Conservation (phyloP, 768 basidiomycete genomes). For the Hydnomerulius pinastri region DNA sequence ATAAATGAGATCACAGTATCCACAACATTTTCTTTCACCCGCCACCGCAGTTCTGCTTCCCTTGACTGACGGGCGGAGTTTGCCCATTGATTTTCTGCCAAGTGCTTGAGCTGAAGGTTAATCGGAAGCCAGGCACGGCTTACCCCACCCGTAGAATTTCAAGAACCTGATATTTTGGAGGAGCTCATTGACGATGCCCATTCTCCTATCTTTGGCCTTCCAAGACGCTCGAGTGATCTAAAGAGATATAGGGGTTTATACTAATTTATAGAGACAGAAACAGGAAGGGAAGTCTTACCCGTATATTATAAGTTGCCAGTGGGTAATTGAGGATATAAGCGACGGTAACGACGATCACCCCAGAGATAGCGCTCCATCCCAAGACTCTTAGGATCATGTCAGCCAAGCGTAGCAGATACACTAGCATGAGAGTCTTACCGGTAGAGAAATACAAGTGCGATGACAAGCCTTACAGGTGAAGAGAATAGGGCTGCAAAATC, state of each 20-base stretch:
- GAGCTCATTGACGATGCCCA: conserved; percentile 74
- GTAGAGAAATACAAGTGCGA: conserved; percentile 73
- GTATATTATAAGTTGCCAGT: conserved; percentile 64
- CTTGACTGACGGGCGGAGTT: conserved; percentile 51
- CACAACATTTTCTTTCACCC: conserved; percentile 62
- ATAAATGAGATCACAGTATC: conserved; percentile 68
- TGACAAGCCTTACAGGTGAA: conserved; percentile 62
- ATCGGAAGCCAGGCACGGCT: conserved; percentile 10
- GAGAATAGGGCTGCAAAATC: conserved; percentile 65
- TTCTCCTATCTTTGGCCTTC: conserved; percentile 67
- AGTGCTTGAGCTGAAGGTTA: background rate
- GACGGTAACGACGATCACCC: conserved; percentile 63
- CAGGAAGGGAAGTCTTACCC: conserved; percentile 42
- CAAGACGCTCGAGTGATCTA: conserved; percentile 59
- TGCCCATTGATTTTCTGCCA: conserved; percentile 61
- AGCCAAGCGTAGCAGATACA: background rate
- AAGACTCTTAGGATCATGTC: conserved; percentile 49
- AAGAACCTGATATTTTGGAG: conserved; percentile 74
- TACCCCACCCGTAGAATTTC: conserved; percentile 80
- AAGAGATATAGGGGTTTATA: background rate
- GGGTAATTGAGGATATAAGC: conserved; percentile 68
- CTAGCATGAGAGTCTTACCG: conserved; percentile 43
- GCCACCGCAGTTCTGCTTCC: conserved; percentile 66
- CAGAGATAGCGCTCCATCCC: conserved; percentile 77
- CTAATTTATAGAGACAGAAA: background rate